Base-by-base conservation (phyloP, 306 rosid genomes). In the Corylus americana region DNA sequence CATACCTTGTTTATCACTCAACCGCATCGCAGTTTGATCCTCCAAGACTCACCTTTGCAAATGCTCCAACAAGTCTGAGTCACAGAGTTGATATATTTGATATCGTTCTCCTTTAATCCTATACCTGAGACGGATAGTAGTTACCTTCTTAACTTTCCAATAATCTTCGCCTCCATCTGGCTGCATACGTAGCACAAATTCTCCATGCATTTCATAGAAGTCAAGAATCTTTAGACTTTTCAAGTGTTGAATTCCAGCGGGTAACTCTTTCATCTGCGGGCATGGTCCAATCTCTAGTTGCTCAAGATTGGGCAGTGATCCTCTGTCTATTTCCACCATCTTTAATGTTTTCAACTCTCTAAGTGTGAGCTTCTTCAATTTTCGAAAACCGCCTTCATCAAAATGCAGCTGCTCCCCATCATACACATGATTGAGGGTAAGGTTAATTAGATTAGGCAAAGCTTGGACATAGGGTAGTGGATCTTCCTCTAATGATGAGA, bases 351-450 rank as follows among this genome's bases (percentile, higher is more conserved):
- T 17, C 67, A 79, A 25, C 17, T 53, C 25, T 1, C 48, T 17
- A 13, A 79, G 69, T 0, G 14, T 9, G 8, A 71, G 55, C 47
- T 31, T 7, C 11, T 22, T 58, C 20, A 74, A 70, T 47, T 74
- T 74, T 18, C 4, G 50, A 39, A 75, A 68, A 0, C 59, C 55
- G n/a, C 62, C 71, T n/a, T 58, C 54, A 58, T 58, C 39, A 47
- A 79, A 58, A 20, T 16, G 72, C 39, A 79, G 44, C 1, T 59
- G 45, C 17, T 79, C 82, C 50, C 77, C 82, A 47, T 59, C 37
- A 59, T 71, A 78, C 5, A 14, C 81, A 5, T 78, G 69, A 42
- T 27, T 22, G 10, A 17, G 45, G 70, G 37, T 11, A 54, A 67
- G 67, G 10, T 22, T 59, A 71, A 22, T 8, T 53, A 79, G 45